Base-by-base conservation (phyloP, 208 protist genomes). In the Leishmania turanica region DNA sequence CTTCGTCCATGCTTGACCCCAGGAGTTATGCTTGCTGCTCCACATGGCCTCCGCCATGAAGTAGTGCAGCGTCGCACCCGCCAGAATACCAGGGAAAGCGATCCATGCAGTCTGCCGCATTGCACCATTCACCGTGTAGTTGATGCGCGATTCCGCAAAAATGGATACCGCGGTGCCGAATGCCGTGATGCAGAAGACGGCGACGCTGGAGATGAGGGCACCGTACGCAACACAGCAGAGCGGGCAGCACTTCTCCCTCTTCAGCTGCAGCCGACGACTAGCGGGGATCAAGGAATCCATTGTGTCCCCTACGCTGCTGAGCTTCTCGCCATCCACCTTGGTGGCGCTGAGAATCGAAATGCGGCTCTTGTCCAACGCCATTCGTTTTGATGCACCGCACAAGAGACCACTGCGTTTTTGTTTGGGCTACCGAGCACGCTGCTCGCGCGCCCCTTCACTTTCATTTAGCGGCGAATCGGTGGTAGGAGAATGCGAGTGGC, bases 1-100 rank as follows among this genome's bases (percentile, higher is more conserved):
- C 84, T 97, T 97, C 45, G 88, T 88, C 93, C 94, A 97, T 54
- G 94, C 94, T 79, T 96, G 89, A n/a, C 92, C 94, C 92, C 92
- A 97, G 45, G 90, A 89, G 81, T 95, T 97, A 9, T 83, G 70
- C 81, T 90, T 90, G 34, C 85, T 78, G 77, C 92, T 96, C 92
- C 94, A 96, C 91, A 96, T 96, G 17, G 92, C 94, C 85, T 97
- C 92, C 1, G 88, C 91, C 49, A 97, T 69, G 78, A 97, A 96
- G 79, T 90, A 96, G 80, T 97, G 94, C 66, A 97, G 66, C 37
- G 91, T 95, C 1, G 86, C 87, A 15, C 92, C 93, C 5, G 91
- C 84, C 21, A 97, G 79, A 51, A 90, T 77, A n/a, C 92, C 91
- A 0, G 94, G 92, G 1, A 96, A 69, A 34, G 88, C 74, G 9